Evolutionary conservation across 306 rosid genomes (phyloP), one percentile per base, ranked within the genome.

Genomic region (Canavalia gladiata): DNA sequence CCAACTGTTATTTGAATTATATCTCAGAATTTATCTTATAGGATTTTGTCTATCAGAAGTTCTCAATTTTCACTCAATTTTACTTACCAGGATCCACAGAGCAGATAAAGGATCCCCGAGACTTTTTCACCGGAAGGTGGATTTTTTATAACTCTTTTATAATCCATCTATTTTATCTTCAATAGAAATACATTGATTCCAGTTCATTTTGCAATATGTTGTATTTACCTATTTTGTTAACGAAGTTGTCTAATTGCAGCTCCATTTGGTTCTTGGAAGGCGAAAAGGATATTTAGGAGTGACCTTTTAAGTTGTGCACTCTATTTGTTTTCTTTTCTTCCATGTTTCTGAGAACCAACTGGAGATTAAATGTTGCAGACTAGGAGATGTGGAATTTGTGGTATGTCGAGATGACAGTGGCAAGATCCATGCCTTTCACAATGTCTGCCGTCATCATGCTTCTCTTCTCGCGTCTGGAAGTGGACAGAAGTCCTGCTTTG

Each of bases 401-500:
- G 95, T 92, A 39, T 91, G 97, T 74, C 84, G 87, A 78, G 98
- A 91, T 72, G 92, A 85, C 42, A 49, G 65, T 51, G 94, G 90
- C 37, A 87, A 83, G 72, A 33, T 91, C 72, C 89, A 73, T 1
- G 97, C 94, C 70, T 95, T 95, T 83, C 97, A 95, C 87, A 95
- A 95, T 68, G 97, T 95, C 3, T 95, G 98, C 65, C 94, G 93
- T 7, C 98, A 95, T 88, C 98, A 91, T 31, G 97, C 97, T 13
- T 90, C 94, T 39, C 80, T 95, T 62, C 78, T 95, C 83, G 97
- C 97, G 5, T 86, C 88, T 70, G 95, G 94, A 72, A 83, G 79
- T 63, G 97, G 97, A 82, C 83, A 86, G 57, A 95, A 89, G 73
- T 86, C 97, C 1, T 95, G 98, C 83, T 95, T 95, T 81, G 97